Conservation (phyloP, 306 rosid genomes). For the Elaeagnus macrophylla region DNA sequence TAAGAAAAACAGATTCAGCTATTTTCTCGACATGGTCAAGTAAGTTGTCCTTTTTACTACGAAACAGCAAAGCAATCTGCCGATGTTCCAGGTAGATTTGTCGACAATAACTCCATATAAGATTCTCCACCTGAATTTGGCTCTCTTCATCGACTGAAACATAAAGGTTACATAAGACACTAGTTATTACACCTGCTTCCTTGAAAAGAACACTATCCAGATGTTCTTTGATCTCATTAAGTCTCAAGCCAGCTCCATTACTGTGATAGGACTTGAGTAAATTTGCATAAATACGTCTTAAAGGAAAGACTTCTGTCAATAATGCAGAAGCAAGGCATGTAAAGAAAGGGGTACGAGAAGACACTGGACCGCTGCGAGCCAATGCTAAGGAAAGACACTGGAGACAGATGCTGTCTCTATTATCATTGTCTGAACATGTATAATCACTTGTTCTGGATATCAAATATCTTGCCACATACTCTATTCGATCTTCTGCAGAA, state of each 20-base stretch:
- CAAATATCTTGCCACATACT: slow-evolving; percentile 39
- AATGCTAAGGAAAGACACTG: slow-evolving; percentile 61
- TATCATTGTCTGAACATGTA: slow-evolving; percentile 16
- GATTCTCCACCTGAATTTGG: slow-evolving; percentile 53
- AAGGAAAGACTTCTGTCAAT: slow-evolving; percentile 64
- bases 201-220: slow-evolving; percentile 48
- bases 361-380: slow-evolving; percentile 50
- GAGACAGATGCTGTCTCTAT: slow-evolving; percentile 34
- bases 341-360: slow-evolving; percentile 47
- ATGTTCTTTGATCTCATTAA: slow-evolving; percentile 50
- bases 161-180: slow-evolving; percentile 70
- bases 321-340: slow-evolving; percentile 56
- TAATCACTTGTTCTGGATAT: slow-evolving; percentile 23
- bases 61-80: slow-evolving; percentile 43
- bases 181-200: slow-evolving; percentile 71
- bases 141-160: slow-evolving; percentile 50
- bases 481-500: slow-evolving; percentile 44
- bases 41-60: slow-evolving; percentile 39
- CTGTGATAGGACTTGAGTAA: slow-evolving; percentile 23
- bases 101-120: slow-evolving; percentile 63
- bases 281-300: slow-evolving; percentile 38
- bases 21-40: slow-evolving; percentile 58
- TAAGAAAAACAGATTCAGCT: slow-evolving; percentile 79
- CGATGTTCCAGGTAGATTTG: slow-evolving; percentile 56
- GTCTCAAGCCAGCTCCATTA: slow-evolving; percentile 24